Evolutionary conservation across 305 asterid genomes (phyloP).

Genomic region (Fraxinus albicans): DNA sequence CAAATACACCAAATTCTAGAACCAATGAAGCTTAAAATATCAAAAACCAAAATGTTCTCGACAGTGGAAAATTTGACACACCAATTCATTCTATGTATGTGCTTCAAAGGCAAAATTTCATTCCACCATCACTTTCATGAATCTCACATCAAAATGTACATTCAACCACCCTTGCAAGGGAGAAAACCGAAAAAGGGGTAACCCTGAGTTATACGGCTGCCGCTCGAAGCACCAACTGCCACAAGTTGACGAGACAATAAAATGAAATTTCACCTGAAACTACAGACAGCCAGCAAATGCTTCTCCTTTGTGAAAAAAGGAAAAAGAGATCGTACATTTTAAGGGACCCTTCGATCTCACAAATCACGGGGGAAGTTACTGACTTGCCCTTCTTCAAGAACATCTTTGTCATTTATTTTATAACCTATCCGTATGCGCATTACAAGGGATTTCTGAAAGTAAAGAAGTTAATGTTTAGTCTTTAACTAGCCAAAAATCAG

Average conservation of each 20-base stretch:
- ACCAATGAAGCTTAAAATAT: constrained; percentile 31
- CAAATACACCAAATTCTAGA: constrained; percentile 18
- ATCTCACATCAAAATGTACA: constrained; percentile 41
- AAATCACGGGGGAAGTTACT: constrained; percentile 78
- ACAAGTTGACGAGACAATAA: constrained; percentile 26
- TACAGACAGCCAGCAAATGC: constrained; percentile 30
- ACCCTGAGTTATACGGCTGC: constrained; percentile 21
- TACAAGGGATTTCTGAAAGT: constrained; percentile 74
- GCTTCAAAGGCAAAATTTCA: constrained; percentile 23
- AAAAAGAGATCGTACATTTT: constrained; percentile 22
- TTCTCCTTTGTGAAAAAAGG: constrained; percentile 18
- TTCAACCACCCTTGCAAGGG: constrained; percentile 35
- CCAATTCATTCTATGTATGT: constrained; percentile 23
- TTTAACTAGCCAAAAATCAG: neutral
- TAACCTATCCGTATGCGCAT: constrained; percentile 88
- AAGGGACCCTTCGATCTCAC: constrained; percentile 33
- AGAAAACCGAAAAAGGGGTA: constrained; percentile 15
- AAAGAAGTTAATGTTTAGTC: constrained; percentile 4
- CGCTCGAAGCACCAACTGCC: constrained; percentile 10
- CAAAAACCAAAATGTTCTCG: constrained; percentile 21
- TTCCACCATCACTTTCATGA: constrained; percentile 11
- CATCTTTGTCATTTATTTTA: constrained; percentile 67
- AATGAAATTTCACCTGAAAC: constrained; percentile 28
- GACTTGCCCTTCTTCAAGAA: constrained; percentile 92
- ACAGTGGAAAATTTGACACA: constrained; percentile 3